Evolutionary conservation across 805 yeast genomes (phyloP), one percentile per base, ranked within the genome.

Genomic region (Candida insectorum): DNA sequence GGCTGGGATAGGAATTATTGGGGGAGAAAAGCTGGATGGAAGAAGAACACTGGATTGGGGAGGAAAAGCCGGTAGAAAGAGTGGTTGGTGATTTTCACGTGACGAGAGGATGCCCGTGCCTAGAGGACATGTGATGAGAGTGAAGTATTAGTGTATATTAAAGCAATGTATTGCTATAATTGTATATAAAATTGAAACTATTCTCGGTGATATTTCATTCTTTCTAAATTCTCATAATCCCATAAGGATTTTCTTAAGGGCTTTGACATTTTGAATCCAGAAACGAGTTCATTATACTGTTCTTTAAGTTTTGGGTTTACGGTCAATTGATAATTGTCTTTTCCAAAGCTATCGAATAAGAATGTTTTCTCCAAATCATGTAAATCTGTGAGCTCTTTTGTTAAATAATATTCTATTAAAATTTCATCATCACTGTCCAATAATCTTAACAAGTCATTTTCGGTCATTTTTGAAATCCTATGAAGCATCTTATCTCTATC

Each of bases 191-290:
- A n/a, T n/a, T 11, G 23, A 20, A 20, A 20, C 23, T 20, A 20
- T 20, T 20, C n/a, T n/a, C n/a, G 19, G 28, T 27, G 32, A 25
- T 31, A 30, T 22, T 37, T 31, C 14, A 35, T 28, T 28, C 45
- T 37, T 29, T 48, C 51, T 11, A 48, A 26, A 18, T 30, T 33
- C 28, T 50, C 55, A 28, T 36, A 51, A 17, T 49, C 51, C 43
- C 43, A 51, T 18, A 51, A 36, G 6, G 53, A 33, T 21, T 49
- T 41, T 14, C 49, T 34, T 7, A 48, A 19, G 12, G 56, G 56
- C 24, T 40, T 43, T n/a, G 33, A 27, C 44, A 47, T 40, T 21
- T 43, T 38, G 39, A 51, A 43, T 13, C 34, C 30, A 1, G 46
- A 33, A 1, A 44, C 41, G 15, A 51, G 36, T 22, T 37, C 23